Percentiles rank a stretch among this genome's conserved stretches.
phyloP scores from a whole-genome alignment of 108 stramenopile genomes.

The Cylindrotheca fusiformis region DNA sequence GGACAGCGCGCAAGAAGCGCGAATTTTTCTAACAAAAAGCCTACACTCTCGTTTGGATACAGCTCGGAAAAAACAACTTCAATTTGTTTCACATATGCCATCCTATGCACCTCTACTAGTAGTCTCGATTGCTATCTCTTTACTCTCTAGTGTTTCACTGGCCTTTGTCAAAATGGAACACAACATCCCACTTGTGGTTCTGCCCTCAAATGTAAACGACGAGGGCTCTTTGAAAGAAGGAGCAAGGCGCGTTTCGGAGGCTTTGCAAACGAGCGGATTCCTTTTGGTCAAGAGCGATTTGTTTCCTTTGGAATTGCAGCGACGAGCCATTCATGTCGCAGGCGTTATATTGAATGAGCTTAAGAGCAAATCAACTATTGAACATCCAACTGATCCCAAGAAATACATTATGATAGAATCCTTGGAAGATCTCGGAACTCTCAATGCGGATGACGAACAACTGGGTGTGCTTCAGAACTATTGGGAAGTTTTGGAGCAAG shows the following conservation, averaged over 20 bases:
- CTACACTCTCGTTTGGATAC: too few relatives aligned
- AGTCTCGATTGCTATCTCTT: too few relatives aligned
- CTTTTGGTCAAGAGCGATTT: slow-evolving; percentile 41
- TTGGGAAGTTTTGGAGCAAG: slow-evolving; percentile 35
- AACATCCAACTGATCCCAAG: slow-evolving; percentile 72
- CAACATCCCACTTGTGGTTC: slow-evolving; percentile 10
- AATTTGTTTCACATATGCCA: too few relatives aligned
- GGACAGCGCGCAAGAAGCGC: too few relatives aligned
- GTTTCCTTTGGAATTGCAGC: slow-evolving; percentile 40
- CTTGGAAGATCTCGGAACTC: slow-evolving; percentile 2
- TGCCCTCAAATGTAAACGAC: not conserved
- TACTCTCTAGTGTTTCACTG: too few relatives aligned
- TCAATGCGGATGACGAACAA: not conserved
- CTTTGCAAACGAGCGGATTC: slow-evolving; percentile 60
- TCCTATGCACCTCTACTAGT: too few relatives aligned
- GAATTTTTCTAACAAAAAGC: too few relatives aligned
- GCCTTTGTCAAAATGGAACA: too few relatives aligned
- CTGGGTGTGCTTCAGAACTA: slow-evolving; percentile 37
- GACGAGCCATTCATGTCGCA: slow-evolving; percentile 44
- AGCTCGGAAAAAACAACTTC: too few relatives aligned
- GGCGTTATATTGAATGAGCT: slow-evolving; percentile 22
- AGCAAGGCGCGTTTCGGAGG: slow-evolving; percentile 15
- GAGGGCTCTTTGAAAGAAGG: not conserved
- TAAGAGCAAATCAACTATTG: slow-evolving; percentile 22
- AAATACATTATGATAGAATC: slow-evolving; percentile 54